Evolutionary conservation across 345 rosid genomes (phyloP).

Genomic region (Ceriops tagal): DNA sequence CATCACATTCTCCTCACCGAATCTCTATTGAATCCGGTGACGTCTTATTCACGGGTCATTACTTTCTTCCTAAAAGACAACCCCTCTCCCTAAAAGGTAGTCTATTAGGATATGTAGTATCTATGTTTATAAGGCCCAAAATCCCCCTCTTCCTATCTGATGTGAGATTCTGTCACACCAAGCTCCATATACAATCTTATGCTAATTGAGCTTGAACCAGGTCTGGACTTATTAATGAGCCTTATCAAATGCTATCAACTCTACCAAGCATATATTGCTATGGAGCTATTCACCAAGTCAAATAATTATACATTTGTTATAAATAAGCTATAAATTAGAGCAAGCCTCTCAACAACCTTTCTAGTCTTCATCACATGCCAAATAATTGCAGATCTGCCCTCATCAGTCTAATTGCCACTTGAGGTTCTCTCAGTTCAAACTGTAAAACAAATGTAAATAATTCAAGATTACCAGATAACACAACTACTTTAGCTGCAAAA

Average conservation of each 20-base stretch:
- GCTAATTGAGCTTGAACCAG: constrained; percentile 16
- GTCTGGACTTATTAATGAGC: neutral
- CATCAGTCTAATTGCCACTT: constrained; percentile 6
- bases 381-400: constrained; percentile 21
- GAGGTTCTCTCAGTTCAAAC: constrained; percentile 12
- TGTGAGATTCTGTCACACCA: too few species aligned
- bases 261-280: neutral
- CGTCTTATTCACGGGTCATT: too few species aligned
- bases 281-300: constrained; percentile 7
- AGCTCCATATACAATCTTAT: neutral
- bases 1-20: too few species aligned
- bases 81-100: too few species aligned
- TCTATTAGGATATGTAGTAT: too few species aligned
- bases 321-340: constrained; percentile 14
- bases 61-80: too few species aligned
- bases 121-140: too few species aligned
- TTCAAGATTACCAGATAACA: neutral
- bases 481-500: neutral
- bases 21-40: too few species aligned
- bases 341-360: constrained; percentile 6
- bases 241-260: neutral
- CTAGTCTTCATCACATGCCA: constrained; percentile 13
- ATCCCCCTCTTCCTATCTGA: too few species aligned
- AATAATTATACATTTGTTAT: constrained; percentile 16
- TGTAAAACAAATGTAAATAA: constrained; percentile 6